Base-by-base conservation (phyloP, 176 grass and related monocot genomes). In the Zea luxurians region DNA sequence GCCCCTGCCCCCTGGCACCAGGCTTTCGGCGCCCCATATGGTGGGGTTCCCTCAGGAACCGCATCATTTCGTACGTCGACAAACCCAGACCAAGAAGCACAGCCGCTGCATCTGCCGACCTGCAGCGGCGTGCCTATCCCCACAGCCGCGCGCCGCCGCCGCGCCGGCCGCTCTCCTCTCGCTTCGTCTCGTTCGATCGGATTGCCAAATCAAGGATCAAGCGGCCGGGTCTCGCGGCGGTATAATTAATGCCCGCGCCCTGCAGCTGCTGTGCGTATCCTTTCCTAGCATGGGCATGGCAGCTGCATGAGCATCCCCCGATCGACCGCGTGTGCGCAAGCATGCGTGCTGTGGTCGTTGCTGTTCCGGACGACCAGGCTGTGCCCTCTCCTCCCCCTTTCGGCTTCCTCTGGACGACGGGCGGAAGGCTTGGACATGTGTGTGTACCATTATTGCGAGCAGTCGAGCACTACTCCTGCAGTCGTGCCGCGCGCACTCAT, bases 1-100 rank as follows among this genome's bases (percentile, higher is more conserved):
- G 27, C 27, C 27, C n/a, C n/a, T n/a, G n/a, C n/a, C n/a, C n/a
- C n/a, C 27, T 48, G 36, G 13, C 4, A 34, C 15, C 49, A 76
- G 81, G 81, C 80, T 83, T 83, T 83, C 49, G 80, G 80, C 37
- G 48, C 48, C 3, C 37, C 37, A 35, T 53, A 37, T 40, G 38
- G 27, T 27, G 27, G 27, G 20, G 10, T n/a, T 38, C 34, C 10
- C 62, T 34, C 71, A 40, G 48, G 72, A 68, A 76, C 81, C 48
- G 40, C 81, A 83, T 75, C 81, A 83, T 68, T 4, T 3, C 38
- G 76, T 66, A 27, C 48, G 40, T 71, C 70, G 48, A 66, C 37
- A 66, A 67, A 75, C 66, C 37, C 48, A 15, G 61, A 46, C 66
- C 66, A 46, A 46, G 66, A n/a, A 7, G 4, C 2, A 20, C 10